Evolutionary conservation across 108 stramenopile genomes (phyloP).

Genomic region (Nannochloropsis granulata): DNA sequence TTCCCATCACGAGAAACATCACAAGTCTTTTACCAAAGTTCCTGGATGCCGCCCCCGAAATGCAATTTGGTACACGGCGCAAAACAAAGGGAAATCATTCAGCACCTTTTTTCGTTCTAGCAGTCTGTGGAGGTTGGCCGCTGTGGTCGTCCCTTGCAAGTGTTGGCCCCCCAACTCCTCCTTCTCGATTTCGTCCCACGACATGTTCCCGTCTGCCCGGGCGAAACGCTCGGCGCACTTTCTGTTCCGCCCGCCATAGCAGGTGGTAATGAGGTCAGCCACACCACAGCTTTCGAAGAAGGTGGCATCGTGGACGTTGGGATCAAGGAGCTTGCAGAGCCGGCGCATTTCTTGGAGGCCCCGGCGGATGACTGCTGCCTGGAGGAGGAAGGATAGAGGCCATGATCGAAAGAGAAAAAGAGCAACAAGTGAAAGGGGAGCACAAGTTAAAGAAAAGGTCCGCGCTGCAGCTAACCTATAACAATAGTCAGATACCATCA

Average conservation of each 20-base stretch:
- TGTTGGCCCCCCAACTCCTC: conserved; percentile 68
- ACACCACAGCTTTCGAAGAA: conserved; percentile 85
- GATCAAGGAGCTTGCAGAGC: conserved; percentile 43
- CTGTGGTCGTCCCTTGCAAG: conserved; percentile 72
- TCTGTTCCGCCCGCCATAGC: conserved; percentile 88
- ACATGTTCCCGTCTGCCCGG: background rate
- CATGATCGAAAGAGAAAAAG: background rate
- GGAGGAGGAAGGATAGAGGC: background rate
- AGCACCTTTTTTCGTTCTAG: conserved; percentile 45
- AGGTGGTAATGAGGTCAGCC: conserved; percentile 92
- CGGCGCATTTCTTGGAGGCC: conserved; percentile 72
- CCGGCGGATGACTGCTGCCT: conserved; percentile 76
- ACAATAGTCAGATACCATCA: background rate
- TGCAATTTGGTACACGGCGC: conserved; percentile 61
- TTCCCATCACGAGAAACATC: background rate
- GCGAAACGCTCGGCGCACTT: conserved; percentile 85
- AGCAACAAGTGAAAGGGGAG: background rate
- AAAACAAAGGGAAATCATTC: conserved; percentile 65
- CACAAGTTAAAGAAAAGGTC: background rate
- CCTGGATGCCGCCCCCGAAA: conserved; percentile 47
- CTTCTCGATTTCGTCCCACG: conserved; percentile 18
- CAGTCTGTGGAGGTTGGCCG: conserved; percentile 57
- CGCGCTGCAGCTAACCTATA: background rate
- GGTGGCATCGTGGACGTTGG: conserved; percentile 44
- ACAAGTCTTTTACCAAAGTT: conserved; percentile 51